These are phyloP conservation scores for Ramicandelaber brevisporus DNA, from an alignment of 192 early-diverging fungal species.

Conservation along the genomic window DNA sequence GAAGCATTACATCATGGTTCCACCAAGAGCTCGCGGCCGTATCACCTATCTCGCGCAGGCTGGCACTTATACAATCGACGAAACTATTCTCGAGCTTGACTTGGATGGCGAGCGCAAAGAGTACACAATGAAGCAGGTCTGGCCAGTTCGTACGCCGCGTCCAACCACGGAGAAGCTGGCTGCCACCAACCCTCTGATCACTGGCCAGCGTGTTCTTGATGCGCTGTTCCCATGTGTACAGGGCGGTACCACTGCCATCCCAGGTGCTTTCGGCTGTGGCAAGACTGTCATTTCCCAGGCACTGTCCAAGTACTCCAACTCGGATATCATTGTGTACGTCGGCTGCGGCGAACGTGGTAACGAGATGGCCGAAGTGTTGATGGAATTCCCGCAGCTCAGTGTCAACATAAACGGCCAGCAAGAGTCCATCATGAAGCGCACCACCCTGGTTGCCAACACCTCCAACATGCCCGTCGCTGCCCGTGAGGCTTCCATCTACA, in stretches of 20 bases:
- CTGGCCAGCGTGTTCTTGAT: slow-evolving; percentile 96
- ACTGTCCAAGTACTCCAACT: slow-evolving; percentile 99
- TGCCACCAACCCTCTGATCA: slow-evolving; percentile 85
- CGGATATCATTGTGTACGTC: slow-evolving; percentile 97
- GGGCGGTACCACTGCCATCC: slow-evolving; percentile 98
- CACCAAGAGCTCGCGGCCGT: slow-evolving; percentile 81
- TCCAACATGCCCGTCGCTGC: slow-evolving; percentile 99
- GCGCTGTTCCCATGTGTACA: slow-evolving; percentile 98
- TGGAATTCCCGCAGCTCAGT: slow-evolving; percentile 94
- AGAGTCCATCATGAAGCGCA: slow-evolving; percentile 99
- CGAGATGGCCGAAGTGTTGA: slow-evolving; percentile 99
- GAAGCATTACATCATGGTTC: slow-evolving; percentile 79
- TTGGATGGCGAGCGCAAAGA: slow-evolving; percentile 83
- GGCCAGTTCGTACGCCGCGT: slow-evolving; percentile 93
- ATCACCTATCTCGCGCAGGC: slow-evolving; percentile 86
- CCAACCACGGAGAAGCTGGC: slow-evolving; percentile 85
- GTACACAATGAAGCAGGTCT: slow-evolving; percentile 92
- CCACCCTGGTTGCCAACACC: slow-evolving; percentile 96
- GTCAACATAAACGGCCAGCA: slow-evolving; percentile 84
- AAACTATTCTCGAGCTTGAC: slow-evolving; percentile 83
- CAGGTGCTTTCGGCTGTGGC: slow-evolving; percentile 98
- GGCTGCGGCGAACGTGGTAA: slow-evolving; percentile 95
- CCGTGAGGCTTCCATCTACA: slow-evolving; percentile 99
- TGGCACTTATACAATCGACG: slow-evolving; percentile 76
- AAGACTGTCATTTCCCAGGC: slow-evolving; percentile 99